Conservation (phyloP, 495 filamentous ascomycete species). For the Neurospora sp. region DNA sequence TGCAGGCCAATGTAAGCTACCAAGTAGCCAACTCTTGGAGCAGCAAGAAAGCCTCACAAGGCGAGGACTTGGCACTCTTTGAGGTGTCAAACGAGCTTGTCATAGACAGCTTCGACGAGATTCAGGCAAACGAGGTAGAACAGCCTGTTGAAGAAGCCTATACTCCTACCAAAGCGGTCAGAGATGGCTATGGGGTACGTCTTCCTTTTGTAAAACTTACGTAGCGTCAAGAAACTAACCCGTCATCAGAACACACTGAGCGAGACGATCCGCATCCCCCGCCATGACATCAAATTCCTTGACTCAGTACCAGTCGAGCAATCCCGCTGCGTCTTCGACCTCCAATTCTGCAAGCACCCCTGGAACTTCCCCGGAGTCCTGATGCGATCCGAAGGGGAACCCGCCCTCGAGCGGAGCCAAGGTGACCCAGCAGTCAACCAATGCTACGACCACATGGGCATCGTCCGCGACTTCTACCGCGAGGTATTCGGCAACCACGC, state of each 20-base stretch:
- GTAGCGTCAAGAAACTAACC: not conserved
- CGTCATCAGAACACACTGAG: not conserved
- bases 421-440: not conserved
- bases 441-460: not conserved
- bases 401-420: not conserved
- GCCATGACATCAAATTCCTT: not conserved
- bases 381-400: not conserved
- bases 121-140: not conserved
- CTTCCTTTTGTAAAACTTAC: not conserved
- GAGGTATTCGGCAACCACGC: not conserved
- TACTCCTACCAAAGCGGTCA: not conserved
- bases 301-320: not conserved
- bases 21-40: not conserved
- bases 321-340: not conserved
- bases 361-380: not conserved
- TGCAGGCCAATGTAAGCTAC: not conserved
- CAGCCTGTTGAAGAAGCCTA: not conserved
- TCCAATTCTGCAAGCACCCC: not conserved
- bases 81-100: not conserved
- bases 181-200: not conserved
- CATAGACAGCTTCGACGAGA: not conserved
- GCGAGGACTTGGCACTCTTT: not conserved
- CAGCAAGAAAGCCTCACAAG: not conserved
- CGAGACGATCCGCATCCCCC: not conserved
- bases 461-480: not conserved